Percentiles rank a stretch among this genome's conserved stretches.
These are phyloP conservation scores for Penicillium sp. DNA, from an alignment of 2,329 filamentous ascomycete species.

Conservation along the genomic window DNA sequence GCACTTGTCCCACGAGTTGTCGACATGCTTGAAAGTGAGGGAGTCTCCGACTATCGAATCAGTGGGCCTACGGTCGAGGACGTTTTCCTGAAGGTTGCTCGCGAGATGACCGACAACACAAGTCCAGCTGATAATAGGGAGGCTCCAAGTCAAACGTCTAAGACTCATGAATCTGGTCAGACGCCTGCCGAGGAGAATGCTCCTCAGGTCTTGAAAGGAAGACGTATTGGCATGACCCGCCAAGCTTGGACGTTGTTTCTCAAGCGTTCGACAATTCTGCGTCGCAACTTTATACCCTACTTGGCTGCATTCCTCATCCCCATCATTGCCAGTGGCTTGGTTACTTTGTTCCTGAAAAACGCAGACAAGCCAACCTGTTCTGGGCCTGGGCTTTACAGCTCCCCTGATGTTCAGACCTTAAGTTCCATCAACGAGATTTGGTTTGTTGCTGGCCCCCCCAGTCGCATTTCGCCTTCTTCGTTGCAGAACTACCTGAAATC, in stretches of 20 bases:
- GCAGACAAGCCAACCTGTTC: slow-evolving; percentile 57
- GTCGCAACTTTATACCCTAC: slow-evolving; percentile 76
- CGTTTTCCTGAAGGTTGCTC: slow-evolving; percentile 82
- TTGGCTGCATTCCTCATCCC: slow-evolving; percentile 74
- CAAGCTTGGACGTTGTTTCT: slow-evolving; percentile 75
- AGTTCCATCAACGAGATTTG: slow-evolving; percentile 33
- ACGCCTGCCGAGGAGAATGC: slow-evolving; percentile 7
- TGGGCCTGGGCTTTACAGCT: slow-evolving; percentile 33
- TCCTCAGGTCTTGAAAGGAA: slow-evolving; percentile 64
- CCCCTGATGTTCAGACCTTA: slow-evolving; percentile 31
- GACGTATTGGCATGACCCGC: slow-evolving; percentile 65
- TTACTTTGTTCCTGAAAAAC: slow-evolving; percentile 70
- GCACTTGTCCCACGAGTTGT: slow-evolving; percentile 71
- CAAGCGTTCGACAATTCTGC: slow-evolving; percentile 76
- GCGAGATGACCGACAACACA: slow-evolving; percentile 61
- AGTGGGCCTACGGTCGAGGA: slow-evolving; percentile 90
- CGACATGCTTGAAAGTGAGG: slow-evolving; percentile 64
- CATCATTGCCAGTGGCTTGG: slow-evolving; percentile 74
- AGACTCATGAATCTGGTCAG: slow-evolving; percentile 5
- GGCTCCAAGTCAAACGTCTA: background rate
- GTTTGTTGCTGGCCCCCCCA: slow-evolving; percentile 41
- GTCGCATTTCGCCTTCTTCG: slow-evolving; percentile 27
- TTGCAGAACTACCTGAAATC: slow-evolving; percentile 23
- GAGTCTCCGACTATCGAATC: slow-evolving; percentile 77
- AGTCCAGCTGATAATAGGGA: background rate